Base-by-base conservation (phyloP, 2,329 filamentous ascomycete species). In the Fusarium caatingaense region DNA sequence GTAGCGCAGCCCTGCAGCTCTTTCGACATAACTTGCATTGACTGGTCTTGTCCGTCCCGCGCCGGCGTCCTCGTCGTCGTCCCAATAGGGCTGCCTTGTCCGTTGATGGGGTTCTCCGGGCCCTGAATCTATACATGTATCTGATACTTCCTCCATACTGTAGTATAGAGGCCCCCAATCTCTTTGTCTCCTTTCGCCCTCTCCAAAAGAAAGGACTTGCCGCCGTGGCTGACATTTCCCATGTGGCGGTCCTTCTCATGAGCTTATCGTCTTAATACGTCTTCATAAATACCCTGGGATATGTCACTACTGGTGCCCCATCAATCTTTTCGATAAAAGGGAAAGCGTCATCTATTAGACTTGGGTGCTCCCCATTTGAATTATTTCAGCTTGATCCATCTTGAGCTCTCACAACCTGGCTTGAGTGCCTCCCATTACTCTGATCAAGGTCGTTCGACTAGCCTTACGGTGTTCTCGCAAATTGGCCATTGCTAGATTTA, bases 311-410 rank as follows among this genome's bases (percentile, higher is more conserved):
- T 47, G 45, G 41, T 32, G 63, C 63, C 63, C 66, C 57, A 61
- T 70, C 56, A 63, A 68, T 71, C 53, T 58, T 68, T 69, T 72
- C 67, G 49, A 72, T 71, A 70, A 72, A 72, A 70, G 69, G 69
- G 56, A 72, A 72, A 69, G 66, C 69, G 69, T 68, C 66, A 66
- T 66, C 66, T 66, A 45, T 59, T 56, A 62, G 45, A 49, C 56
- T 49, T 64, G 57, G 56, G 55, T 60, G 56, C 58, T 71, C 65
- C 56, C 55, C 62, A 63, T 64, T 54, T 56, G 45, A 61, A 66
- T 47, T 34, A 44, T 42, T 62, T 65, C 64, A 66, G 49, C 64
- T 71, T 71, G 60, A 50, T 45, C 40, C 48, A 41, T 53, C 56
- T 58, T 65, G 58, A 64, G 56, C 60, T 63, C 56, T 51, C 50